Evolutionary conservation across 73 alveolate genomes (phyloP), one percentile per base, ranked within the genome.

Genomic region (Paramecium pentaurelia): DNA sequence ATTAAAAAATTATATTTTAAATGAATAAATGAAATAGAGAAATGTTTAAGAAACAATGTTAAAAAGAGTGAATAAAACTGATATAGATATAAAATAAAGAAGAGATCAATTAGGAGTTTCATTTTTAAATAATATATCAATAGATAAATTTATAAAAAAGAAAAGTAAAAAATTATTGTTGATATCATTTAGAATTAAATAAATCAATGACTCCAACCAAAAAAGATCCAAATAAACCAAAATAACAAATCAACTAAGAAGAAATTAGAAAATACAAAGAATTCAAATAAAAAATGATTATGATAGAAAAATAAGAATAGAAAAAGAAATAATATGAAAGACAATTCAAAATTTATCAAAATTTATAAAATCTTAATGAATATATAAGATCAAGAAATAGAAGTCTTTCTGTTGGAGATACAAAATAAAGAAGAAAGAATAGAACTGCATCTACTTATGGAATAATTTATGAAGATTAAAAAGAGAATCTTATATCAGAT

Each of bases 101-200:
- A 80, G 91, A 80, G 91, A 80, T 80, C 37, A 80, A 36, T 47
- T 80, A 27, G 91, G 91, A 0, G 73, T 80, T 45, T 80, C 91
- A 18, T 80, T 80, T 49, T 49, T 80, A 47, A 80, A 80, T 49
- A 45, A 80, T 45, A 22, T 80, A 2, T 42, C 91, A 32, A 25
- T 64, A 5, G 77, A 42, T 25, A 22, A 40, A 44, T 80, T 27
- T 14, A 27, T 80, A 0, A 80, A 80, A 44, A 80, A 80, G 30
- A 80, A 80, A 80, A 80, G 47, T 45, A 80, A 80, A 1, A 8
- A 44, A n/a, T 54, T 54, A 18, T 54, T 44, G n/a, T 80, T 42
- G 45, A 45, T 42, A 80, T 80, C 36, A n/a, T 44, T 10, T 80
- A 80, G 91, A 80, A 47, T 80, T 37, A 64, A 64, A 64, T n/a